A percentile compares a stretch with the other conserved stretches of the same genome.
Evolutionary conservation across 371 early-diverging fungal genomes (phyloP).

Genomic region (Haplosporangium sp.): DNA sequence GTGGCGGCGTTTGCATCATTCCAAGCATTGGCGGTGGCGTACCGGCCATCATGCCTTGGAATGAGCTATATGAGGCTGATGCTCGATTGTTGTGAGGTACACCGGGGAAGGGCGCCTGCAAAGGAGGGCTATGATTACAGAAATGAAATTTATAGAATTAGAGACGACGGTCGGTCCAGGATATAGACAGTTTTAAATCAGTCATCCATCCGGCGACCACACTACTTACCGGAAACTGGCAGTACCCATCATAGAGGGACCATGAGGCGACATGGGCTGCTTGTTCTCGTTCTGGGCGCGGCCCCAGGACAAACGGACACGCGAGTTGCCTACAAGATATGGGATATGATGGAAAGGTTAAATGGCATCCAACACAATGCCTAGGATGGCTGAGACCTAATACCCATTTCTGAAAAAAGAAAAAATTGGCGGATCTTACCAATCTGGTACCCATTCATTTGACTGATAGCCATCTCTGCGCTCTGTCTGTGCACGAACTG

Average conservation of each 20-base stretch:
- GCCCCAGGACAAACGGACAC: slow-evolving; percentile 93
- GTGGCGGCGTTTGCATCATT: slow-evolving; percentile 31
- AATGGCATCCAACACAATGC: neutral
- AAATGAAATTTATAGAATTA: neutral
- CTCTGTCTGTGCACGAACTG: slow-evolving; percentile 83
- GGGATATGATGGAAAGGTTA: slow-evolving; percentile 4
- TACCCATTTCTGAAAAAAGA: neutral
- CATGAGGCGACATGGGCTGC: slow-evolving; percentile 43
- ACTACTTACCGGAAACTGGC: slow-evolving; percentile 30
- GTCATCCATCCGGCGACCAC: no score
- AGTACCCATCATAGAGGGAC: slow-evolving; percentile 27
- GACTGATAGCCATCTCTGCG: slow-evolving; percentile 89
- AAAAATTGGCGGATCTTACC: no score
- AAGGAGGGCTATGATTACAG: slow-evolving; percentile 17
- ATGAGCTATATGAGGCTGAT: slow-evolving; percentile 28
- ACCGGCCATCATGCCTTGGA: slow-evolving; percentile 37
- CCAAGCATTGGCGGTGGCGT: slow-evolving; percentile 14
- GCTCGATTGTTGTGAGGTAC: slow-evolving; percentile 28
- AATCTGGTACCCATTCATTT: slow-evolving; percentile 88
- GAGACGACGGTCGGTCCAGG: neutral
- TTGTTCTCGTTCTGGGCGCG: slow-evolving; percentile 74
- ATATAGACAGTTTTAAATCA: neutral
- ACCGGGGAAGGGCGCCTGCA: slow-evolving; percentile 29
- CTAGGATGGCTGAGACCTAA: neutral
- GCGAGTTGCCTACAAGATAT: slow-evolving; percentile 66